Percentiles rank a stretch among this genome's conserved stretches.
These are phyloP conservation scores for Pholiota conissans DNA, from an alignment of 768 basidiomycete species.

Conservation along the genomic window DNA sequence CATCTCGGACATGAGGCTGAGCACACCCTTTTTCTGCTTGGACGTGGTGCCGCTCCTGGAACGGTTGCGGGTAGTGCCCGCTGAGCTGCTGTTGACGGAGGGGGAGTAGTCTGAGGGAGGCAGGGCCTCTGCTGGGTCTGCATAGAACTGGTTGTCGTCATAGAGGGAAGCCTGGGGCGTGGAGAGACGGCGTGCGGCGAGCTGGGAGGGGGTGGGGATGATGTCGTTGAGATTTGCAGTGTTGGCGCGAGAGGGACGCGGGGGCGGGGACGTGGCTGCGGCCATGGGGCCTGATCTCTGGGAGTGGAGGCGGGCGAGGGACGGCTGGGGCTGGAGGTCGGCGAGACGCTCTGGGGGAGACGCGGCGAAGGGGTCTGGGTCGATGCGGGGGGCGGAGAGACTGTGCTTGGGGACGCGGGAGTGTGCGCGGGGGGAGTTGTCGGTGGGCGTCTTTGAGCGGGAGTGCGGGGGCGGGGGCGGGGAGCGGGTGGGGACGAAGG, in stretches of 20 bases:
- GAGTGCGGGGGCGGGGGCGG: slow-evolving; percentile 24
- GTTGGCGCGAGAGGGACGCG: slow-evolving; percentile 82
- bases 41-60: slow-evolving; percentile 49
- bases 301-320: slow-evolving; percentile 17
- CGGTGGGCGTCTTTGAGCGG: slow-evolving; percentile 27
- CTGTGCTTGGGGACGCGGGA: slow-evolving; percentile 27
- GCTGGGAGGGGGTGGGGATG: slow-evolving; percentile 44
- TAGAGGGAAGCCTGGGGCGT: slow-evolving; percentile 36
- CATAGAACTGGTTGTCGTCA: slow-evolving; percentile 42
- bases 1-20: slow-evolving; percentile 69
- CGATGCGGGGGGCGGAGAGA: slow-evolving; percentile 23
- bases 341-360: slow-evolving; percentile 20
- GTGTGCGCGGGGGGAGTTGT: background rate
- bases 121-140: slow-evolving; percentile 44
- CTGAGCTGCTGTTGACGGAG: slow-evolving; percentile 19
- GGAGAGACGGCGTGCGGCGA: slow-evolving; percentile 53
- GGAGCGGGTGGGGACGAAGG: slow-evolving; percentile 11
- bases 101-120: slow-evolving; percentile 34
- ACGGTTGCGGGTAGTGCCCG: slow-evolving; percentile 25
- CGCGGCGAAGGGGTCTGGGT: slow-evolving; percentile 62
- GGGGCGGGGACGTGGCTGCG: slow-evolving; percentile 57
- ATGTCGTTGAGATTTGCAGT: slow-evolving; percentile 81
- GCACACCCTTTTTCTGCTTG: slow-evolving; percentile 66
- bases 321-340: slow-evolving; percentile 22
- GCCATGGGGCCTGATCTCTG: slow-evolving; percentile 34